Evolutionary conservation across 345 rosid species (phyloP).

Genomic region (Garcia nutans): DNA sequence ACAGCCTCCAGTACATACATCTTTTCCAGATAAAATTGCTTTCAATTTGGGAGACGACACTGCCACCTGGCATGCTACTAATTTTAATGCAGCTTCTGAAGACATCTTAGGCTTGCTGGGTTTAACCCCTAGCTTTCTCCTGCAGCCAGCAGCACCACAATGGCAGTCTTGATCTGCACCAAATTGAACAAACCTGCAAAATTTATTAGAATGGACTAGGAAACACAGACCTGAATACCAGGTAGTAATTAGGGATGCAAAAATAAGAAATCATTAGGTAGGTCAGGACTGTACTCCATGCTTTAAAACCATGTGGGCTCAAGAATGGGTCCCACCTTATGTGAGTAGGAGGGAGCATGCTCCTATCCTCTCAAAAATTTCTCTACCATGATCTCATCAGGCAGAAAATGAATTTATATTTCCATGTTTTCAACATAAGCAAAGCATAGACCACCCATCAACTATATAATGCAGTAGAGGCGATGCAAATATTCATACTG

Average conservation of each 20-base stretch:
- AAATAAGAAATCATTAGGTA: not conserved
- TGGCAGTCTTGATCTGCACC: slow-evolving; percentile 98
- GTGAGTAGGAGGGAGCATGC: no score
- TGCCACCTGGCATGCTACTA: slow-evolving; percentile 65
- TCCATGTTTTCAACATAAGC: not conserved
- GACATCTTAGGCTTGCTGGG: slow-evolving; percentile 60
- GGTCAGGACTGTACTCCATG: no score
- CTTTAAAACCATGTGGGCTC: no score
- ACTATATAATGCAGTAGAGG: slow-evolving; percentile 15
- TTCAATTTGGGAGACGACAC: slow-evolving; percentile 56
- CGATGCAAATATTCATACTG: slow-evolving; percentile 55
- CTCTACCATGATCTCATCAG: no score
- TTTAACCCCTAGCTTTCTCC: slow-evolving; percentile 77
- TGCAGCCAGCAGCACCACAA: slow-evolving; percentile 74
- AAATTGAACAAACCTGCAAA: slow-evolving; percentile 95
- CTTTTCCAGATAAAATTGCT: slow-evolving; percentile 41
- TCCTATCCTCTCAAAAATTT: no score
- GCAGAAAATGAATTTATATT: not conserved
- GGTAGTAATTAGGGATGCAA: not conserved
- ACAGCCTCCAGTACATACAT: slow-evolving; percentile 34
- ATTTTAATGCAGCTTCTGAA: slow-evolving; percentile 59
- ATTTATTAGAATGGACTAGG: slow-evolving; percentile 43
- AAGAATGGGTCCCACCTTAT: no score
- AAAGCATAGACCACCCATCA: not conserved
- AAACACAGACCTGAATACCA: not conserved